Percentiles rank a stretch among this genome's conserved stretches.
These are phyloP conservation scores for Basipetospora chlamydospora DNA, from an alignment of 2,329 filamentous ascomycete species.

Conservation along the genomic window DNA sequence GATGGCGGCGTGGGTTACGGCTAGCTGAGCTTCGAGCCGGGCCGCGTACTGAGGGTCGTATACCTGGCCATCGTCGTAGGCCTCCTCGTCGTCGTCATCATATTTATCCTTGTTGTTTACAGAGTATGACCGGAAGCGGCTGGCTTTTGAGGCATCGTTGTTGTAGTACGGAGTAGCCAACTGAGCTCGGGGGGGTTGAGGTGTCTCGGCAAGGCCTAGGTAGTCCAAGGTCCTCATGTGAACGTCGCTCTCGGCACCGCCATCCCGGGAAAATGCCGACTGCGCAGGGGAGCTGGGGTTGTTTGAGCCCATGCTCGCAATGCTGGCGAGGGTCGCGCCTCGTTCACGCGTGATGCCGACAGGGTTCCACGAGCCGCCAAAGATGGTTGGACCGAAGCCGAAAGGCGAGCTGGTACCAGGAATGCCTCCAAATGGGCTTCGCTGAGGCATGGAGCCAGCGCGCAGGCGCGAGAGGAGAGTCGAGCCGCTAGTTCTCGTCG, in stretches of 20 bases:
- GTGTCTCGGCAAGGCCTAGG: conserved; percentile 84
- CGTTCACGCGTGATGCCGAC: conserved; percentile 53
- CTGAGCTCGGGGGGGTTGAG: conserved; percentile 62
- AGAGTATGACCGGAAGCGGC: conserved; percentile 89
- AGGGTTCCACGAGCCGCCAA: conserved; percentile 66
- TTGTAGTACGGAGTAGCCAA: conserved; percentile 63
- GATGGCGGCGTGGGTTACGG: conserved; percentile 55
- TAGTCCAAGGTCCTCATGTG: conserved; percentile 87
- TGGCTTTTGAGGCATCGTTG: conserved; percentile 62
- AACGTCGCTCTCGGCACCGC: conserved; percentile 73
- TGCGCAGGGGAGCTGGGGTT: conserved; percentile 76
- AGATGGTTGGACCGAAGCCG: conserved; percentile 82
- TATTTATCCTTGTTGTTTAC: conserved; percentile 98
- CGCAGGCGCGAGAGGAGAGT: conserved; percentile 72
- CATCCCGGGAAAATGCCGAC: conserved; percentile 75
- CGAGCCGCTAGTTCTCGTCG: conserved; percentile 42
- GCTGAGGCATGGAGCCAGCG: conserved; percentile 88
- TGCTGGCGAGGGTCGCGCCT: conserved; percentile 68
- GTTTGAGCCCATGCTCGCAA: conserved; percentile 80
- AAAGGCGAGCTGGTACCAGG: conserved; percentile 53
- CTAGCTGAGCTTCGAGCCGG: conserved; percentile 46
- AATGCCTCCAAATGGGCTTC: conserved; percentile 50
- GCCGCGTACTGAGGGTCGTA: conserved; percentile 46
- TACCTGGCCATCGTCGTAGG: conserved; percentile 33
- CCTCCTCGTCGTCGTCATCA: conserved; percentile 74